Percentiles rank a stretch among this genome's conserved stretches.
phyloP scores from a whole-genome alignment of 1,284 basidiomycete species.

The Anthracocystis walkeri region DNA sequence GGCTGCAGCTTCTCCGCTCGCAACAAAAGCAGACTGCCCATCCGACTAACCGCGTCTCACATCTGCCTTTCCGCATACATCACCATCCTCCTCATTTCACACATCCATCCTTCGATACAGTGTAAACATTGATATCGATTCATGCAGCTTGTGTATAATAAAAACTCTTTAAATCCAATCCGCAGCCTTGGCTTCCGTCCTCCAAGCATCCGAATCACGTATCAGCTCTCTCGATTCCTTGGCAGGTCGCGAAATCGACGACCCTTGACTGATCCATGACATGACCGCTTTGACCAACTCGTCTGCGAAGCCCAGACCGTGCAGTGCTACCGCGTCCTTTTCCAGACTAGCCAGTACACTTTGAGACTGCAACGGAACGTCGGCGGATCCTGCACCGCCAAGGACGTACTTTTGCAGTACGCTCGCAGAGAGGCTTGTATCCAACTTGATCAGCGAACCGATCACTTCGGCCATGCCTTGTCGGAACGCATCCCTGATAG shows the following conservation, averaged over 20 bases:
- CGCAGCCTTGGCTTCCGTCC: slow-evolving; percentile 38
- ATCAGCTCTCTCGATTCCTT: slow-evolving; percentile 49
- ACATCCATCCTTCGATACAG: not conserved
- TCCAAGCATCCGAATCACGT: slow-evolving; percentile 34
- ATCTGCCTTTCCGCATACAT: too few species aligned
- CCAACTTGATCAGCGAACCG: slow-evolving; percentile 76
- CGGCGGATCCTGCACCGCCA: slow-evolving; percentile 17
- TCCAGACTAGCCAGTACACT: slow-evolving; percentile 39
- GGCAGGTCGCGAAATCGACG: slow-evolving; percentile 42
- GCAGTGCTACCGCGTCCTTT: slow-evolving; percentile 36
- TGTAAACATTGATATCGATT: too few species aligned
- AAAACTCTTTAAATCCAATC: slow-evolving; percentile 34
- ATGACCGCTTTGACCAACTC: slow-evolving; percentile 48
- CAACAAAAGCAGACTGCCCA: too few species aligned
- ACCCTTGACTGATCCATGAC: slow-evolving; percentile 51
- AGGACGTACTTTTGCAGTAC: slow-evolving; percentile 41
- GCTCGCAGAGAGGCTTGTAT: slow-evolving; percentile 16
- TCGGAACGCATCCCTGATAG: slow-evolving; percentile 75
- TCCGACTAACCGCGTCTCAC: too few species aligned
- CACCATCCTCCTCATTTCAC: too few species aligned
- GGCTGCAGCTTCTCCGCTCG: too few species aligned
- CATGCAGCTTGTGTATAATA: too few species aligned
- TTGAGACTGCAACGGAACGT: slow-evolving; percentile 45
- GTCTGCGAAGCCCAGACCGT: slow-evolving; percentile 31
- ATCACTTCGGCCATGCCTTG: slow-evolving; percentile 76